Evolutionary conservation across 2,329 filamentous ascomycete genomes (phyloP).

Genomic region (Hypomyces perniciosus): DNA sequence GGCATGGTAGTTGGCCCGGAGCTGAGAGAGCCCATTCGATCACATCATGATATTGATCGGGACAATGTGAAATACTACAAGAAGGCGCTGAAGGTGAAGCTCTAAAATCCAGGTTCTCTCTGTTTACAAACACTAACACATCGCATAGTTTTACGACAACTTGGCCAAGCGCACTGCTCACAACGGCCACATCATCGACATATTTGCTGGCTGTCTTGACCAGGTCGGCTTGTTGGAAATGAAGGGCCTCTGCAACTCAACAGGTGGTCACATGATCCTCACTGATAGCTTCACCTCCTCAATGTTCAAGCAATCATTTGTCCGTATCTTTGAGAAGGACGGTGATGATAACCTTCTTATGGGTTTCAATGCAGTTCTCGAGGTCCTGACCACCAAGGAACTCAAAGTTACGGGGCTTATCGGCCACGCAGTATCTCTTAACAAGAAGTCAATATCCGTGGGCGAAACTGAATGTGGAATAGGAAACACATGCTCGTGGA

Average conservation of each 20-base stretch:
- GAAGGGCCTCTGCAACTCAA: conserved; percentile 94
- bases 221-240: conserved; percentile 97
- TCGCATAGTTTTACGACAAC: conserved; percentile 76
- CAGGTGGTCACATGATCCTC: conserved; percentile 95
- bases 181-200: conserved; percentile 95
- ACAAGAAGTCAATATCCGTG: conserved; percentile 96
- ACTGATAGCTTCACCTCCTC: conserved; percentile 98
- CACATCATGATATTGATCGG: conserved; percentile 96
- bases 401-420: conserved; percentile 97
- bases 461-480: conserved; percentile 98
- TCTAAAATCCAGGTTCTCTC: not conserved
- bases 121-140: not conserved
- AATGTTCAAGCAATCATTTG: conserved; percentile 99
- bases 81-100: conserved; percentile 82
- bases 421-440: conserved; percentile 90
- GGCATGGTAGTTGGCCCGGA: conserved; percentile 96
- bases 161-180: conserved; percentile 91
- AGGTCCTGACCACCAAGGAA: conserved; percentile 96
- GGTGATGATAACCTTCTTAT: conserved; percentile 89
- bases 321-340: conserved; percentile 95
- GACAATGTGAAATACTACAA: conserved; percentile 99
- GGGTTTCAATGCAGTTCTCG: conserved; percentile 95
- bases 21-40: conserved; percentile 91
- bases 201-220: conserved; percentile 94
- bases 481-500: conserved; percentile 98